A percentile compares a stretch with the other conserved stretches of the same genome.
Conservation (phyloP, 306 rosid species). For the Malus fusca region DNA sequence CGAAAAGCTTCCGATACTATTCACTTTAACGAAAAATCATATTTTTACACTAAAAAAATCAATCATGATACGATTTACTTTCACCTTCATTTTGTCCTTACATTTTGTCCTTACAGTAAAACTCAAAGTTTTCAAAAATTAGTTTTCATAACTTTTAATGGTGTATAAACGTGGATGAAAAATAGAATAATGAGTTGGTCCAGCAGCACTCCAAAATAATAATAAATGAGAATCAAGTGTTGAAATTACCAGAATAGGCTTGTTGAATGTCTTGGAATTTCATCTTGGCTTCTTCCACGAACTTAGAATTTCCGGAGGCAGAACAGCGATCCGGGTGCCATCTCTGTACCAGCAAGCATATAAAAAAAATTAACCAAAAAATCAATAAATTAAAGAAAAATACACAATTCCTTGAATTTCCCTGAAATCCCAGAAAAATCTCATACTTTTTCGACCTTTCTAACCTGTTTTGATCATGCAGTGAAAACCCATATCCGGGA, state of each 20-base stretch:
- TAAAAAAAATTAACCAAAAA: neutral
- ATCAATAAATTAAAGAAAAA: neutral
- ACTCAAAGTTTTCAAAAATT: too few relatives aligned
- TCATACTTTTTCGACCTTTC: neutral
- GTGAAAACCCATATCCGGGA: conserved; percentile 1
- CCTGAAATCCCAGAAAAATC: neutral
- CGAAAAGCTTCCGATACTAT: too few relatives aligned
- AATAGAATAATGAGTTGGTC: too few relatives aligned
- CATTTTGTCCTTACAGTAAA: too few relatives aligned
- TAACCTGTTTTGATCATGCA: neutral
- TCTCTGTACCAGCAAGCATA: conserved; percentile 47
- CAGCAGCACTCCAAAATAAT: neutral
- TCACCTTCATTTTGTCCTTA: too few relatives aligned
- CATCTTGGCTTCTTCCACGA: conserved; percentile 79
- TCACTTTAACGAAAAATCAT: too few relatives aligned
- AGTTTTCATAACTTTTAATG: too few relatives aligned
- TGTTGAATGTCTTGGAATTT: conserved; percentile 81
- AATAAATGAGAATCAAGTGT: neutral
- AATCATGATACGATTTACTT: too few relatives aligned
- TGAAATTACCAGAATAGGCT: conserved; percentile 85
- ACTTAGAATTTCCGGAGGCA: conserved; percentile 61
- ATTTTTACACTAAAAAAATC: too few relatives aligned
- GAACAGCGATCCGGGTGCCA: conserved; percentile 99
- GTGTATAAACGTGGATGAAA: too few relatives aligned
- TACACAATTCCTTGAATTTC: neutral